A percentile compares a stretch with the other conserved stretches of the same genome.
Evolutionary conservation across 441 rosid species (phyloP).

Genomic region (Eutrema salsugineum): DNA sequence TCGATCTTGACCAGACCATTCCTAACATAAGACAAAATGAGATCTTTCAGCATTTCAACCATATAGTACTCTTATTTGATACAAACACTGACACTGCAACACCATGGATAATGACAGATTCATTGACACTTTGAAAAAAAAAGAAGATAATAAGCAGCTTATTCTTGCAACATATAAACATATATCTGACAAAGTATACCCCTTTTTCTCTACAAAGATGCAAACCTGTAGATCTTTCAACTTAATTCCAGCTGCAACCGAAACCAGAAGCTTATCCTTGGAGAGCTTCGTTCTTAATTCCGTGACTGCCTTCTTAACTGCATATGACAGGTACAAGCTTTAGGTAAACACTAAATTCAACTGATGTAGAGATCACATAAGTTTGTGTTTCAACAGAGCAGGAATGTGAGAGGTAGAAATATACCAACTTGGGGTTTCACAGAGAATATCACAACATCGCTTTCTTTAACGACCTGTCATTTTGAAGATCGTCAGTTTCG

Average conservation of each 20-base stretch:
- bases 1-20: constrained; percentile 81
- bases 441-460: constrained; percentile 83
- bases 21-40: constrained; percentile 36
- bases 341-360: background rate
- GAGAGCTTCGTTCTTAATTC: constrained; percentile 61
- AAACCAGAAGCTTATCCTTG: constrained; percentile 75
- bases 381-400: background rate
- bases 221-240: constrained; percentile 80
- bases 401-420: background rate
- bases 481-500: constrained; percentile 9
- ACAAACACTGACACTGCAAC: background rate
- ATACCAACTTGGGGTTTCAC: constrained; percentile 93
- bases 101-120: background rate
- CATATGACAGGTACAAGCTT: constrained; percentile 20
- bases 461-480: constrained; percentile 66
- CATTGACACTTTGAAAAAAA: background rate
- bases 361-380: background rate
- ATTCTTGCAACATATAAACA: background rate
- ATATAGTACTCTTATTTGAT: background rate
- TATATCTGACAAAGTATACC: background rate
- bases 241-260: constrained; percentile 80
- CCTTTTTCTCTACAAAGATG: background rate
- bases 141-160: background rate
- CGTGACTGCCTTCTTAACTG: constrained; percentile 68
- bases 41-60: background rate